These are phyloP conservation scores for Colletotrichum sp. DNA, from an alignment of 2,329 filamentous ascomycete genomes.

Conservation along the genomic window DNA sequence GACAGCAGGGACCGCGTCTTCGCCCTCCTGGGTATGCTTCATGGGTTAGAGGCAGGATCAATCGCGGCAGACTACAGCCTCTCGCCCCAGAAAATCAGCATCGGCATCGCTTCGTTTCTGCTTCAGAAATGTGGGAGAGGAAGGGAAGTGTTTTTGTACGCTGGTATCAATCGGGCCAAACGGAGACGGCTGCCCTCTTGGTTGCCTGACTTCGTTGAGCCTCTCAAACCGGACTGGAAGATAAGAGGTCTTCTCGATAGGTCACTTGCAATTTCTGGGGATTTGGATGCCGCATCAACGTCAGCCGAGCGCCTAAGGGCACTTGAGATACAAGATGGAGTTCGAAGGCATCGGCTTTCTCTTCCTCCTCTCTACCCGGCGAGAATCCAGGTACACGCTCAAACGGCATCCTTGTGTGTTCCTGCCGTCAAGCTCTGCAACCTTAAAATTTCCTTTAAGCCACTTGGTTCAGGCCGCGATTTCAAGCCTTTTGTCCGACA, in stretches of 20 bases:
- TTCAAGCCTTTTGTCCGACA: neutral
- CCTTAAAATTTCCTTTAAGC: neutral
- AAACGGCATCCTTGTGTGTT: neutral
- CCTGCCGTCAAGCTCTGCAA: neutral
- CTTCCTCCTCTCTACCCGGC: neutral
- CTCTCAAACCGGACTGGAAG: neutral
- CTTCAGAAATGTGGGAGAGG: neutral
- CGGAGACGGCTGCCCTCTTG: neutral
- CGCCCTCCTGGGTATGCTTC: neutral
- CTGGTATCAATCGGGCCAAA: neutral
- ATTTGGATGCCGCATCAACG: too few relatives aligned
- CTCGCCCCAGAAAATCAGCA: neutral
- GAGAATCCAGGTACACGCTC: neutral
- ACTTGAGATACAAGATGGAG: too few relatives aligned
- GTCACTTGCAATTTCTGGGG: neutral
- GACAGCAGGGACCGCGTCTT: neutral
- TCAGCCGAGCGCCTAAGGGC: too few relatives aligned
- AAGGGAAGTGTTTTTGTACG: neutral
- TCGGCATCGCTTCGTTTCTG: neutral
- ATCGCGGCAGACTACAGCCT: neutral
- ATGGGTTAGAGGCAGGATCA: neutral
- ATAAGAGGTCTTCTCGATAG: neutral
- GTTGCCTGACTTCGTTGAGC: neutral
- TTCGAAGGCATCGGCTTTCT: neutral
- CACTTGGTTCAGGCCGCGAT: neutral